These are phyloP conservation scores for Parafenestella ontariensis DNA, from an alignment of 2,329 filamentous ascomycete species.

Conservation along the genomic window DNA sequence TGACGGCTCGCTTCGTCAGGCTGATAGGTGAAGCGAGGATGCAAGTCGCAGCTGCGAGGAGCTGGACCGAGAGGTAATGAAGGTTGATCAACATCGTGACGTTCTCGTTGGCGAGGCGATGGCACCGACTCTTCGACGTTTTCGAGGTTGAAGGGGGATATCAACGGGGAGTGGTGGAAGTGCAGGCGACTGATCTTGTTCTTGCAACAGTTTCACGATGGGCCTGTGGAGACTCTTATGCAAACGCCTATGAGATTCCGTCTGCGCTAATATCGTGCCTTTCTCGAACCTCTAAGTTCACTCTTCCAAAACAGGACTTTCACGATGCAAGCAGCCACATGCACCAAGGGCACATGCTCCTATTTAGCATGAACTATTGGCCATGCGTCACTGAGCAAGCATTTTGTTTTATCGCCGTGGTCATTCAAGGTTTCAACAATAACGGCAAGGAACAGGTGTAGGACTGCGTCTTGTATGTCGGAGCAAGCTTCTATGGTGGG, in stretches of 20 bases:
- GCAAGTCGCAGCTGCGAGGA: conserved; percentile 27
- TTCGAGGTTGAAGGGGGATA: not conserved
- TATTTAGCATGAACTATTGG: conserved; percentile 7
- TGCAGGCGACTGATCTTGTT: not conserved
- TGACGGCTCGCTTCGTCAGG: conserved; percentile 51
- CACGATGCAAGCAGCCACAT: conserved; percentile 10
- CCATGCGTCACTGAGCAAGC: not conserved
- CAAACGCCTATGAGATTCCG: not conserved
- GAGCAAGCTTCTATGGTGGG: conserved; percentile 7
- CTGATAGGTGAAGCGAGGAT: conserved; percentile 32
- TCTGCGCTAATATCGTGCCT: not conserved
- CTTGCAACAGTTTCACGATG: not conserved
- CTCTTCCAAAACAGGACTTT: conserved; percentile 4
- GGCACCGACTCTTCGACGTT: not conserved
- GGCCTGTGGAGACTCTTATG: conserved; percentile 3
- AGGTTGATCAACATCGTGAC: conserved; percentile 34
- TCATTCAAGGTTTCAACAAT: conserved; percentile 6
- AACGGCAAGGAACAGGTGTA: conserved; percentile 1
- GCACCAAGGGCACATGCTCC: conserved; percentile 11
- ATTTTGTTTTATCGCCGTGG: conserved; percentile 1
- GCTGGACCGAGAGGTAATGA: conserved; percentile 28
- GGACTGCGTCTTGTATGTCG: conserved; percentile 6
- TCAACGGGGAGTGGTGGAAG: too few relatives aligned
- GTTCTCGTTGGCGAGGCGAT: not conserved
- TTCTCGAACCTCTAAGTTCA: not conserved